Conservation (phyloP, 1,284 basidiomycete species). For the Xanthoconium separans region DNA sequence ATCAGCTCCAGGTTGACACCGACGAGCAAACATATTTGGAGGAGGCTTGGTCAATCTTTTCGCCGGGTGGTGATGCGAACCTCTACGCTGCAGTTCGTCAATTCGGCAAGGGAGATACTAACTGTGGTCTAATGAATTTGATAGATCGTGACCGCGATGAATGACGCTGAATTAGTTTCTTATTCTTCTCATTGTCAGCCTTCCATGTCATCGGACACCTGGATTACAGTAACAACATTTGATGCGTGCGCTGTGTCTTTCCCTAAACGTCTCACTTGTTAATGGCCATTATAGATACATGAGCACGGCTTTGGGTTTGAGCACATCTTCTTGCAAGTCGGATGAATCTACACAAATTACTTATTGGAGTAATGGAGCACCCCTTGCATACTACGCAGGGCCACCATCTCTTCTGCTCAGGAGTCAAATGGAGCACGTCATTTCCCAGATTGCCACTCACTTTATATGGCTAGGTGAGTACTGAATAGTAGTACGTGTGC, state of each 20-base stretch:
- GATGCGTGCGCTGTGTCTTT: too few species aligned
- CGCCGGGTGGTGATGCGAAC: neutral
- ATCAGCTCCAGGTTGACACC: neutral
- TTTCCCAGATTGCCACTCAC: neutral
- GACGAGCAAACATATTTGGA: neutral
- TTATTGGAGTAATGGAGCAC: neutral
- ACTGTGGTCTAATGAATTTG: neutral
- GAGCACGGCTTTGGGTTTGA: too few species aligned
- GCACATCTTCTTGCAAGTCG: too few species aligned
- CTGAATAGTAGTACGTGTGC: neutral
- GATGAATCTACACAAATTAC: too few species aligned
- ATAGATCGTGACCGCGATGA: neutral
- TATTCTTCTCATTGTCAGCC: too few species aligned
- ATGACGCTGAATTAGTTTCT: too few species aligned
- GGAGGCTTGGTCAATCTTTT: neutral
- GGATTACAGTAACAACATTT: too few species aligned
- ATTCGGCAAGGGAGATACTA: neutral
- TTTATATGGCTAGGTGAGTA: neutral
- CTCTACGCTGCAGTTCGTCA: neutral
- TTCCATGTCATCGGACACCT: too few species aligned
- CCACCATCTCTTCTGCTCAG: neutral
- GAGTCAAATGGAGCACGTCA: neutral
- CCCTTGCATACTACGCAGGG: neutral
- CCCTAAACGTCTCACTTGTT: too few species aligned
- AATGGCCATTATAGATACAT: too few species aligned